Percentiles rank a stretch among this genome's conserved stretches.
Conservation (phyloP, 306 rosid species). For the Oemleria cerasiformis region DNA sequence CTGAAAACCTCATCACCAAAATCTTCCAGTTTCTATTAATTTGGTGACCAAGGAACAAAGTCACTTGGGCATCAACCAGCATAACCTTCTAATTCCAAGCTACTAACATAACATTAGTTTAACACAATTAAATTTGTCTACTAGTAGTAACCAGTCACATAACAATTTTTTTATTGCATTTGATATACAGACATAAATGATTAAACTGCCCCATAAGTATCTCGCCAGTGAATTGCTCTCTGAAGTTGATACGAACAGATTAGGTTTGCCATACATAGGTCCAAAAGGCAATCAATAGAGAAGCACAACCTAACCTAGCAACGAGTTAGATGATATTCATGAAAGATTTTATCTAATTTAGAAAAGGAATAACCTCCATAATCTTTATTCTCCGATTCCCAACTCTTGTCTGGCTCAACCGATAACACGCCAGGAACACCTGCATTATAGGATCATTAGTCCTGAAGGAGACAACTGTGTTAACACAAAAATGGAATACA, state of each 20-base stretch:
- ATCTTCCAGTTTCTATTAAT: background rate
- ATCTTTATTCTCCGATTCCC: conserved; percentile 65
- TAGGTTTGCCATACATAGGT: background rate
- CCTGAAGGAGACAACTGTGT: background rate
- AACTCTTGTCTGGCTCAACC: conserved; percentile 54
- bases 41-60: background rate
- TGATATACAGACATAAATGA: background rate
- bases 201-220: background rate
- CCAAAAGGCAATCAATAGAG: background rate
- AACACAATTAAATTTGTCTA: background rate
- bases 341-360: background rate
- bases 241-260: background rate
- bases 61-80: background rate
- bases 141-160: background rate
- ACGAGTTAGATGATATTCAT: background rate
- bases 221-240: background rate
- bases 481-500: background rate
- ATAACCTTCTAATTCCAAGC: background rate
- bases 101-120: background rate
- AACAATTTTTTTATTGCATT: background rate
- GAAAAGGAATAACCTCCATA: conserved; percentile 52
- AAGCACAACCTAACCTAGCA: background rate
- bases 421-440: conserved; percentile 79
- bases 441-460: conserved; percentile 33
- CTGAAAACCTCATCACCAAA: background rate